Evolutionary conservation across 2,329 filamentous ascomycete genomes (phyloP), one percentile per base, ranked within the genome.

Genomic region (Spiromastix sp.): DNA sequence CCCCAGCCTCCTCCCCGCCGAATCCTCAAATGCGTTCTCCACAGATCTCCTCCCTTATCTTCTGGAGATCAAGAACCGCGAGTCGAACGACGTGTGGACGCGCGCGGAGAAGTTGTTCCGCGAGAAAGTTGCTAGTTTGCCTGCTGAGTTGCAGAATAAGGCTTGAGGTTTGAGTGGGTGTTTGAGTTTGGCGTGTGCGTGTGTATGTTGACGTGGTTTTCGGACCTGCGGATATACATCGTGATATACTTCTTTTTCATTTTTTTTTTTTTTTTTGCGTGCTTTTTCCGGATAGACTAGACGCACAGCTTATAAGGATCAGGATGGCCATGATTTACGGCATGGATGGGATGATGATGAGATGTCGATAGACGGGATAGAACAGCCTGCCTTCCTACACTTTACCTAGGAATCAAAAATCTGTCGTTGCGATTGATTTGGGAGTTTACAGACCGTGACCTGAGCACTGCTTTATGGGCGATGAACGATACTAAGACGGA

Each of bases 1-100:
- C 34, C 85, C 85, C 3, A 81, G 77, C 35, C 72, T 95, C 46
- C 69, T 96, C 24, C 84, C 89, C 1, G 72, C 89, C 35, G 89
- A 95, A 64, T 79, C 85, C 17, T 85, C 78, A 28, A 86, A 95
- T 63, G 79, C 79, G 13, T 95, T 93, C 65, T 85, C 79, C 57
- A 67, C 72, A 34, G 81, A 81, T 31, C 67, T 95, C 45, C 66
- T 93, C 51, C 85, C 85, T 13, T 82, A 77, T 51, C 64, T 95
- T 47, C 60, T 91, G 41, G 71, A 78, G 41, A 70, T 95, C 42
- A 85, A 91, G 59, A 74, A 91, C 54, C 75, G 84, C 55, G 64
- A 71, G 40, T 80, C 71, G 13, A 70, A 78, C 9, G 56, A 57
- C 5, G 87, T 94, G n/a, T 95, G 87, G 87, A 69, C 74, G 36